phyloP scores from a whole-genome alignment of 495 filamentous ascomycete genomes.

The Aspergillus sclerotioniger region DNA sequence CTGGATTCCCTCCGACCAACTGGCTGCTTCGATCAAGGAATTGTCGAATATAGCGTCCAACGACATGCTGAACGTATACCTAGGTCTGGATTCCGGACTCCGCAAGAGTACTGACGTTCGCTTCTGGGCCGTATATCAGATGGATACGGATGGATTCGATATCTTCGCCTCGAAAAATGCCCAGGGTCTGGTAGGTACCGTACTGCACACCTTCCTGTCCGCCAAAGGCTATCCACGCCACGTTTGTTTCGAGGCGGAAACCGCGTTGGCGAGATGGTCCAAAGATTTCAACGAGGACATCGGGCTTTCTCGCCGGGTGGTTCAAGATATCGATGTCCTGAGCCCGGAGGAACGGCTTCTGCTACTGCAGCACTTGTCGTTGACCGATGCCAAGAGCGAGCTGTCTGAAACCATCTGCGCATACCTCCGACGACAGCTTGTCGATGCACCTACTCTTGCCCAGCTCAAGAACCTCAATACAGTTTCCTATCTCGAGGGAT shows the following conservation, averaged over 20 bases:
- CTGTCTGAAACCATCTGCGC: constrained; percentile 34
- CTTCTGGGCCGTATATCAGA: constrained; percentile 56
- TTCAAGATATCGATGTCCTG: constrained; percentile 53
- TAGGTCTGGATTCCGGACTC: constrained; percentile 56
- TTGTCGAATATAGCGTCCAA: constrained; percentile 31
- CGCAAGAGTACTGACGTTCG: constrained; percentile 44
- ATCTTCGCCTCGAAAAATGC: constrained; percentile 57
- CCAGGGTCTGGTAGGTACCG: constrained; percentile 45
- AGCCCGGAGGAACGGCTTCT: constrained; percentile 52
- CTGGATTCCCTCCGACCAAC: constrained; percentile 18
- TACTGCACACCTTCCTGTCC: constrained; percentile 58
- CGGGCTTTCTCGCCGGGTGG: constrained; percentile 44
- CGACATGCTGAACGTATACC: constrained; percentile 35
- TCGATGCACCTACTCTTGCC: constrained; percentile 48
- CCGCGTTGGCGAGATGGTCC: constrained; percentile 40
- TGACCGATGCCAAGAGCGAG: constrained; percentile 33
- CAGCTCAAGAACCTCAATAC: constrained; percentile 52
- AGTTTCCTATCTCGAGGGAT: constrained; percentile 48
- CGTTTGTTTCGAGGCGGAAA: constrained; percentile 52
- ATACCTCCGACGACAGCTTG: constrained; percentile 47
- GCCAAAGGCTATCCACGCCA: constrained; percentile 47
- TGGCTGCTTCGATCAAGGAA: constrained; percentile 31
- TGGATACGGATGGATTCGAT: constrained; percentile 42
- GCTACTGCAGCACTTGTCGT: constrained; percentile 48
- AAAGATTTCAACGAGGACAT: constrained; percentile 31